Evolutionary conservation across 345 rosid genomes (phyloP).

Genomic region (Limnanthes douglasii): DNA sequence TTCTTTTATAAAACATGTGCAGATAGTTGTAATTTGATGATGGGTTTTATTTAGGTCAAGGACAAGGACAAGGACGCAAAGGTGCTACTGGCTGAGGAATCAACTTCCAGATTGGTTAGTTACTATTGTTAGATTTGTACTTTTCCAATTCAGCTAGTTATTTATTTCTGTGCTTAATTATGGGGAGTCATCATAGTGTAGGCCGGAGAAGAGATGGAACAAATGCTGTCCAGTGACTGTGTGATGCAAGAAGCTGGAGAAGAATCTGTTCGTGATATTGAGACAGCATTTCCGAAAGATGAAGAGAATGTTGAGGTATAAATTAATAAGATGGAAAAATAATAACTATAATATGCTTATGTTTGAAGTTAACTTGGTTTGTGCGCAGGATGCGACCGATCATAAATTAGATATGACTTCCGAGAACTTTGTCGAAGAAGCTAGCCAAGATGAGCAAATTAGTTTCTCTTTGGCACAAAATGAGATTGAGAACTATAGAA

Average conservation of each 20-base stretch:
- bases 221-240: constrained; percentile 8
- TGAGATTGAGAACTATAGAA: constrained; percentile 10
- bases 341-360: too few species aligned
- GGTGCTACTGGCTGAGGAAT: constrained; percentile 20
- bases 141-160: constrained; percentile 5
- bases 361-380: constrained; percentile 4
- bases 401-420: too few species aligned
- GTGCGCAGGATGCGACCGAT: neutral
- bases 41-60: constrained; percentile 27
- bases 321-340: too few species aligned
- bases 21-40: constrained; percentile 6
- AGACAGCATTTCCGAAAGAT: constrained; percentile 10
- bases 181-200: constrained; percentile 9
- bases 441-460: constrained; percentile 14
- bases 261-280: constrained; percentile 12
- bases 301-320: constrained; percentile 24
- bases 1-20: constrained; percentile 4
- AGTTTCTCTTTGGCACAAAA: constrained; percentile 9
- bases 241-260: constrained; percentile 14
- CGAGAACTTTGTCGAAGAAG: constrained; percentile 10
- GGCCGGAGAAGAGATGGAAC: constrained; percentile 20
- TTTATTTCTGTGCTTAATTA: constrained; percentile 3
- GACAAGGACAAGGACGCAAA: constrained; percentile 27
- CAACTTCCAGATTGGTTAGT: constrained; percentile 21
- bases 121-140: constrained; percentile 9